Evolutionary conservation across 2,329 filamentous ascomycete species (phyloP).

Genomic region (Cladosporium sp.): DNA sequence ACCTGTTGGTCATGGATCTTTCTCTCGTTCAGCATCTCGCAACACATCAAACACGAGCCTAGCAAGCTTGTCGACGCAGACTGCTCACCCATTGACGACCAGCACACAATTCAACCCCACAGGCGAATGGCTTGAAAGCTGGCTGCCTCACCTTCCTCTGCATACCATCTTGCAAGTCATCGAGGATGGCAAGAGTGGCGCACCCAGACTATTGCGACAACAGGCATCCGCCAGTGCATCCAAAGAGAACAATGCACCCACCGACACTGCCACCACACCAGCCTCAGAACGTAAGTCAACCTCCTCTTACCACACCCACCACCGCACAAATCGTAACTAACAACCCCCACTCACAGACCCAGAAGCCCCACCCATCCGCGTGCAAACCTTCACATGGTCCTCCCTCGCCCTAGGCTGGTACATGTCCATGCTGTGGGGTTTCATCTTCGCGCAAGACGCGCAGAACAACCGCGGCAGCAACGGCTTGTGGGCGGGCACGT

Average conservation of each 20-base stretch:
- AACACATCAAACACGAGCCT: slow-evolving; percentile 79
- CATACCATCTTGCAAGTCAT: slow-evolving; percentile 81
- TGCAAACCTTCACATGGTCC: slow-evolving; percentile 94
- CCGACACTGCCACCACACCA: not conserved
- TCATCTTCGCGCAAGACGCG: slow-evolving; percentile 84
- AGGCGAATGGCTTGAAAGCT: slow-evolving; percentile 80
- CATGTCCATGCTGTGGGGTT: slow-evolving; percentile 88
- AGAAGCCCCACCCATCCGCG: slow-evolving; percentile 39
- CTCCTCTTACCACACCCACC: slow-evolving; percentile 44
- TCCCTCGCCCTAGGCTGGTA: slow-evolving; percentile 91
- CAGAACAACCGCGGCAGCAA: slow-evolving; percentile 74
- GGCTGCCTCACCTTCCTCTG: slow-evolving; percentile 86
- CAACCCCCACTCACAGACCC: slow-evolving; percentile 59
- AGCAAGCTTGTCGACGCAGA: slow-evolving; percentile 58
- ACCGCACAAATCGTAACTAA: slow-evolving; percentile 38
- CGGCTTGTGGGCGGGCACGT: slow-evolving; percentile 90
- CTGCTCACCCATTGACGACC: slow-evolving; percentile 42
- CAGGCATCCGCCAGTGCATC: slow-evolving; percentile 12
- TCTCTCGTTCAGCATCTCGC: slow-evolving; percentile 64
- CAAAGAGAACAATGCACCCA: not conserved
- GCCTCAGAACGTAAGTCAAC: slow-evolving; percentile 9
- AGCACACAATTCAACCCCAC: slow-evolving; percentile 71
- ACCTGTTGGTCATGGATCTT: slow-evolving; percentile 75
- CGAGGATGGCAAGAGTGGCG: slow-evolving; percentile 38
- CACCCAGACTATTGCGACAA: not conserved